Evolutionary conservation across 2,329 filamentous ascomycete species (phyloP), one percentile per base, ranked within the genome.

Genomic region (Beauveria brongniartii): DNA sequence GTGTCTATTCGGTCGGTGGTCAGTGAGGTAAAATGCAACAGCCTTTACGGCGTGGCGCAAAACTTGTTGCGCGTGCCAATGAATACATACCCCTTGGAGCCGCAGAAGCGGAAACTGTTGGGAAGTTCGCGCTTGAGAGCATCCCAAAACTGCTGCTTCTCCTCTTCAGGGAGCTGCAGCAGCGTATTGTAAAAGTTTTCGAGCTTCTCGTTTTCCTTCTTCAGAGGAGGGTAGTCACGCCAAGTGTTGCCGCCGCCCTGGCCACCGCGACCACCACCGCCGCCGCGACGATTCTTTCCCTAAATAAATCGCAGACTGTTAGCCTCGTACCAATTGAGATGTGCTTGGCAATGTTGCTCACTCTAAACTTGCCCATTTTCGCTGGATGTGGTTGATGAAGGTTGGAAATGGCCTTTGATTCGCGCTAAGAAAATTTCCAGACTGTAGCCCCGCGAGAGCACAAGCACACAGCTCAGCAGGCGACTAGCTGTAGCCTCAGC

Each of bases 61-160:
- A 43, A n/a, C 5, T n/a, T 18, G 9, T 34, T 43, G 34, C 46
- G 10, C 20, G 20, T 52, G 34, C 12, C 5, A 3, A 9, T 12
- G 9, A 10, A 10, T 18, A 70, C 74, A 26, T 80, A 91, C 88
- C 91, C 90, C 81, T 93, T 95, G 52, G 92, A 97, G 43, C 94
- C 94, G 63, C 92, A 95, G 77, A 99, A 99, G 64, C 94, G 87
- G 79, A 97, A 99, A 75, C 92, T 97, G 78, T 97, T 97, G 61
- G 94, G 94, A 55, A 99, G 79, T 71, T 97, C 92, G 65, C 88
- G 85, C 69, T 86, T 85, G 72, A 97, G 79, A 0, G 89, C 85
- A 43, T 83, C 82, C 94, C 94, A 99, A 75, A 97, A 97, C 10
- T 83, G 81, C 61, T 85, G 80, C 69, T 84, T 86, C 76, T 97